Base-by-base conservation (phyloP, 805 yeast species). In the Candida lessepsii region DNA sequence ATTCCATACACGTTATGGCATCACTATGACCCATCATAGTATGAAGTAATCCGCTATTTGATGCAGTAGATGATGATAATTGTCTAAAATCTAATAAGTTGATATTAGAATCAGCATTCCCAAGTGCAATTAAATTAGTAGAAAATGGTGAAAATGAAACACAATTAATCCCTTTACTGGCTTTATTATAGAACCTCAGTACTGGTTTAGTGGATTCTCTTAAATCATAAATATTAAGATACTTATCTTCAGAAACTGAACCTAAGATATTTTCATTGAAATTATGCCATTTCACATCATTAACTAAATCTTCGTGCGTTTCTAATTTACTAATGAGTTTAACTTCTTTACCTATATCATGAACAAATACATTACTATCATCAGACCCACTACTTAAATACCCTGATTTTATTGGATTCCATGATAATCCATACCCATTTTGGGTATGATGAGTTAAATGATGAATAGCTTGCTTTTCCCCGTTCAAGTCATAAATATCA, bases 1-100 rank as follows among this genome's bases (percentile, higher is more conserved):
- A 88, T 53, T 86, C 89, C 41, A 88, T 57, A 30, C 79, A 66
- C 1, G 90, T 84, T 26, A 88, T 78, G 1, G 84, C 63, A 23
- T 76, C 86, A 3, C 83, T 79, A 52, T 88, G 96, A 1, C 93
- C 93, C 76, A 81, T 71, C 80, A 86, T 82, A 3, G 83, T 72
- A 56, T 86, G 93, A 9, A 86, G 66, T 17, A 71, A 64, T 4
- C 66, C 63, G 1, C 48, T 36, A 9, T 33, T 36, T 16, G 39
- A 26, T n/a, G n/a, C n/a, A 11, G 7, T 36, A 3, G 35, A 27
- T 3, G 26, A 10, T 23, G 51, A 30, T 30, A 76, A 51, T 31
- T 68, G 67, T 52, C 93, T 70, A 25, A 77, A 51, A 53, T 86
- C 93, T 45, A 81, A 74, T n/a, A 86, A 57, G 40, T 76, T 77